Evolutionary conservation across 2,329 filamentous ascomycete genomes (phyloP), one percentile per base, ranked within the genome.

Genomic region (Pseudonectria buxi): DNA sequence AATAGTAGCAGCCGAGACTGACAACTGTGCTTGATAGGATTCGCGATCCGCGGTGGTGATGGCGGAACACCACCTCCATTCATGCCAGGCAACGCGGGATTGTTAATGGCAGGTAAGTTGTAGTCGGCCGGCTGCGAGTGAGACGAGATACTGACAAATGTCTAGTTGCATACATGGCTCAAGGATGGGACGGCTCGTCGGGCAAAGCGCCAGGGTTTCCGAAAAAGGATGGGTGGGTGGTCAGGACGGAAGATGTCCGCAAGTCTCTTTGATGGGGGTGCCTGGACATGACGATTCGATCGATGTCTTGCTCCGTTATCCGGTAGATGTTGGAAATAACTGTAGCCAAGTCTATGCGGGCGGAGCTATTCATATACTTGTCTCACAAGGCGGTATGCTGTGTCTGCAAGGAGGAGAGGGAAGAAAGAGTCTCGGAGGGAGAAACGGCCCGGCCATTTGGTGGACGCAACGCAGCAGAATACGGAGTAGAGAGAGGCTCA

Each of bases 21-120:
- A 41, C 33, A 4, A 10, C 7, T 15, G 7, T n/a, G 3, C 4
- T 24, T 18, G 6, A 10, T 32, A 50, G 45, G 47, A 4, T 59
- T 55, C 13, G 56, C 56, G 2, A 37, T 56, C 5, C 47, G 56
- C 13, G 56, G 53, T 4, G 53, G 50, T 5, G 52, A 54, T 16
- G 56, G 54, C 28, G 46, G 46, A 3, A 51, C 48, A 2, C 45
- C 48, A 43, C 61, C 31, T 46, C 61, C 22, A 3, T 64, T 62
- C 31, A 56, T 64, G 46, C 56, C 61, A 1, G 59, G 60, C 1
- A 64, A 63, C 35, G 60, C 60, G 5, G 60, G 54, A 0, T 59
- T 64, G 12, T 47, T 64, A 7, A 51, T 60, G 4, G 58, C 59
- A 3, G 41, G 46, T 44, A 39, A 40, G 33, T 10, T 14, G 4